Conservation (phyloP, 2,329 filamentous ascomycete species). For the Colletotrichum viniferum region DNA sequence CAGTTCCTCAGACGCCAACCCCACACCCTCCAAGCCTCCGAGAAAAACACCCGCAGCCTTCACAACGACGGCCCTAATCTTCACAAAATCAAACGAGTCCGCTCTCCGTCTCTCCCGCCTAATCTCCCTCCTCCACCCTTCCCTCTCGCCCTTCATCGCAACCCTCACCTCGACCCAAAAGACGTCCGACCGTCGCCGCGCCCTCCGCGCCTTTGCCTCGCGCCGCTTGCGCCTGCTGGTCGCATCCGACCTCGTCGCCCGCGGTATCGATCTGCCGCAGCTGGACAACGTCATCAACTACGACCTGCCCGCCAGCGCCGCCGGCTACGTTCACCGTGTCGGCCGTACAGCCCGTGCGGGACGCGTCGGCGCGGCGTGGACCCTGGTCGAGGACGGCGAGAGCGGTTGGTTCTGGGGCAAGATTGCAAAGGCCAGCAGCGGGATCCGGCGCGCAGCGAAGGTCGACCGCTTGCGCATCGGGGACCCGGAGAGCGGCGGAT, state of each 20-base stretch:
- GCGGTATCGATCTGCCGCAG: conserved; percentile 82
- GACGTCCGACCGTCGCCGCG: conserved; percentile 71
- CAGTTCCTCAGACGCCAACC: conserved; percentile 17
- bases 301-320: conserved; percentile 81
- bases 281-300: conserved; percentile 92
- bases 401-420: conserved; percentile 92
- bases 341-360: conserved; percentile 89
- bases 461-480: conserved; percentile 54
- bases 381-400: conserved; percentile 80
- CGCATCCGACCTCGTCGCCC: conserved; percentile 90
- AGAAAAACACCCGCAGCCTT: conserved; percentile 23
- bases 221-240: conserved; percentile 76
- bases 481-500: conserved; percentile 38
- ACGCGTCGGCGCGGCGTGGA: conserved; percentile 80
- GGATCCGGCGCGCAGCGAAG: conserved; percentile 47
- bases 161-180: conserved; percentile 80
- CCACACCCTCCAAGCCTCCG: conserved; percentile 4
- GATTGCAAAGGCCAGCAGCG: conserved; percentile 63
- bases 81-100: conserved; percentile 88
- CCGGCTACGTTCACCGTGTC: conserved; percentile 88
- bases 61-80: conserved; percentile 70
- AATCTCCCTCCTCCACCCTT: conserved; percentile 68
- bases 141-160: conserved; percentile 61
- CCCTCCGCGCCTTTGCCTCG: conserved; percentile 68
- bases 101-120: conserved; percentile 87